Evolutionary conservation across 208 protist species (phyloP).

Genomic region (Trypanosoma brucei): DNA sequence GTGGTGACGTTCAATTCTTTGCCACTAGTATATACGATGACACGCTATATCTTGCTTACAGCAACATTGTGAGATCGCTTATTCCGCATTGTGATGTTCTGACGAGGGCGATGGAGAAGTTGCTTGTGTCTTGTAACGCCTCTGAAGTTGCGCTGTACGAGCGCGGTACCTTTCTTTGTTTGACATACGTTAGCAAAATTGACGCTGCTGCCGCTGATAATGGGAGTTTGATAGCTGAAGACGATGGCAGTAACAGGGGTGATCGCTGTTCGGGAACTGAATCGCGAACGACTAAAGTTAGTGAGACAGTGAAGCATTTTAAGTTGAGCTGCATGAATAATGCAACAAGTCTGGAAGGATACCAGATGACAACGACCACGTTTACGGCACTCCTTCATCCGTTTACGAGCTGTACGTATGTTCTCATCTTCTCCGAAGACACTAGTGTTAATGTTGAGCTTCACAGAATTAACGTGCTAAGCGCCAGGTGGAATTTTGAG

Average conservation of each 20-base stretch:
- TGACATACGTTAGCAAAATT: conserved; percentile 88
- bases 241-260: conserved; percentile 1
- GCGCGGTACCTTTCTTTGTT: conserved; percentile 96
- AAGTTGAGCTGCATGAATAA: conserved; percentile 91
- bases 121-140: conserved; percentile 94
- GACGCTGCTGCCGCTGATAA: conserved; percentile 14
- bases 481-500: conserved; percentile 50
- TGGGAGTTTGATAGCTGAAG: background rate
- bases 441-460: conserved; percentile 66
- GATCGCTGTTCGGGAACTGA: conserved; percentile 28
- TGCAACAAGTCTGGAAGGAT: conserved; percentile 70
- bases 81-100: conserved; percentile 95
- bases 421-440: conserved; percentile 78
- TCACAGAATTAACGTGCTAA: conserved; percentile 75
- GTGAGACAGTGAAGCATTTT: conserved; percentile 88
- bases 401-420: conserved; percentile 85
- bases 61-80: conserved; percentile 94
- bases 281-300: conserved; percentile 80
- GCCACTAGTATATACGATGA: conserved; percentile 98
- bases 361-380: conserved; percentile 60
- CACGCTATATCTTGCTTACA: conserved; percentile 96
- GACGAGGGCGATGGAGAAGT: conserved; percentile 86
- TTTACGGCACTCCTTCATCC: conserved; percentile 80
- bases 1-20: conserved; percentile 92
- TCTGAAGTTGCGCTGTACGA: conserved; percentile 98